Conservation (phyloP, 768 basidiomycete genomes). For the Macrolepiota albuminosa region DNA sequence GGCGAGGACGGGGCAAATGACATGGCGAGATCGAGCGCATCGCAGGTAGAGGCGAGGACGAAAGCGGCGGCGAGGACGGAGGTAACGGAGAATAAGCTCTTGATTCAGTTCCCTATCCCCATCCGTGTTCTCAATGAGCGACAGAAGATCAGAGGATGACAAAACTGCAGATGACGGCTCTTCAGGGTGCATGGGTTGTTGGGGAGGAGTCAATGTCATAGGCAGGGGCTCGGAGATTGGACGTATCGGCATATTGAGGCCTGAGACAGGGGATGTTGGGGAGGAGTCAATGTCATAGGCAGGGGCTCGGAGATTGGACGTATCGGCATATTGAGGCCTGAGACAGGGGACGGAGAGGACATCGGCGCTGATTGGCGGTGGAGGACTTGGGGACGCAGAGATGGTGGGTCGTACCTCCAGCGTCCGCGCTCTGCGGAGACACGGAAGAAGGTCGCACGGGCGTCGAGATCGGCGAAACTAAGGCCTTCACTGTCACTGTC, state of each 20-base stretch:
- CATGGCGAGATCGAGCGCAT: conserved; percentile 31
- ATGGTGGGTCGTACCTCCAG: conserved; percentile 50
- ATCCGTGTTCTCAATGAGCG: neutral
- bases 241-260: conserved; percentile 15
- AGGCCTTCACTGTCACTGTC: conserved; percentile 11
- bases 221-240: conserved; percentile 33
- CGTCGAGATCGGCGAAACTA: conserved; percentile 23
- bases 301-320: conserved; percentile 34
- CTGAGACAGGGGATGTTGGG: conserved; percentile 20
- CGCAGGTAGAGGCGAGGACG: conserved; percentile 36
- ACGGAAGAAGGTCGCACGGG: conserved; percentile 48
- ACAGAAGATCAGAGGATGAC: conserved; percentile 5
- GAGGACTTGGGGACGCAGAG: conserved; percentile 18
- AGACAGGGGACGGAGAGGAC: conserved; percentile 25
- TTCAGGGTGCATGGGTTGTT: conserved; percentile 4
- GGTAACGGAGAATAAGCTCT: neutral
- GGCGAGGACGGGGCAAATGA: conserved; percentile 18
- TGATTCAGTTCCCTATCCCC: neutral
- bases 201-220: conserved; percentile 3
- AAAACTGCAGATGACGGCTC: neutral
- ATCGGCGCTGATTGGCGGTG: conserved; percentile 30
- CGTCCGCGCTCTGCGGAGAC: conserved; percentile 56
- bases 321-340: conserved; percentile 14
- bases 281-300: conserved; percentile 4
- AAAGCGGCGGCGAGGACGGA: conserved; percentile 1